Evolutionary conservation across 1,139 yeast genomes (phyloP), one percentile per base, ranked within the genome.

Genomic region (Debaryomyces nepalensis): DNA sequence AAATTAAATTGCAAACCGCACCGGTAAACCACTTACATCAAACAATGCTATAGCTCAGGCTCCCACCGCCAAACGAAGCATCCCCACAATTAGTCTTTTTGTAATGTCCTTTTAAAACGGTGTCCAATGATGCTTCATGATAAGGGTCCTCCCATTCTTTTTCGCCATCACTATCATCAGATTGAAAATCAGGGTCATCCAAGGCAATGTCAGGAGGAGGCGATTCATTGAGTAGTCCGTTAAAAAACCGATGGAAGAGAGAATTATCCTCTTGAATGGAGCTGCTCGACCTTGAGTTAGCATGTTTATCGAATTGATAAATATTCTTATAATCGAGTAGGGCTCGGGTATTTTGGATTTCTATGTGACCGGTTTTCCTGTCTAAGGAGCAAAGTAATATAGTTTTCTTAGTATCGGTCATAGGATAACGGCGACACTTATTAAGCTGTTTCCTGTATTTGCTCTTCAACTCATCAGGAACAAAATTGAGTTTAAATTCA

Each of bases 301-400:
- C 37, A 24, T 29, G 44, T 6, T 16, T 20, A 32, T 39, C 45
- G 12, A 34, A 21, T 16, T 41, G 48, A 18, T 45, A 45, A 3
- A 43, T 41, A 34, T 46, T 40, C 26, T 51, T 51, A 22, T 51
- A 50, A 23, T 53, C 47, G 26, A 50, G 43, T 31, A 38, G 48
- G 12, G 56, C 50, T 30, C 51, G 40, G 4, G 59, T 54, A 35
- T 57, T 60, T 26, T 53, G 52, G 2, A 60, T 41, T 39, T 59
- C 63, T 23, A 68, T 43, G 5, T 47, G 43, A 1, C 74, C 73
- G 2, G 64, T 50, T 44, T 66, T 65, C 31, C 71, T 50, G 45
- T 67, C 57, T 33, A 68, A 41, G 2, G 73, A 68, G 30, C 72
- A 64, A 24, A 68, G 45, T 27, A 67, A 48, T 5, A 50, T 50